Evolutionary conservation across 306 rosid genomes (phyloP).

Genomic region (Elaeagnus macrophylla): DNA sequence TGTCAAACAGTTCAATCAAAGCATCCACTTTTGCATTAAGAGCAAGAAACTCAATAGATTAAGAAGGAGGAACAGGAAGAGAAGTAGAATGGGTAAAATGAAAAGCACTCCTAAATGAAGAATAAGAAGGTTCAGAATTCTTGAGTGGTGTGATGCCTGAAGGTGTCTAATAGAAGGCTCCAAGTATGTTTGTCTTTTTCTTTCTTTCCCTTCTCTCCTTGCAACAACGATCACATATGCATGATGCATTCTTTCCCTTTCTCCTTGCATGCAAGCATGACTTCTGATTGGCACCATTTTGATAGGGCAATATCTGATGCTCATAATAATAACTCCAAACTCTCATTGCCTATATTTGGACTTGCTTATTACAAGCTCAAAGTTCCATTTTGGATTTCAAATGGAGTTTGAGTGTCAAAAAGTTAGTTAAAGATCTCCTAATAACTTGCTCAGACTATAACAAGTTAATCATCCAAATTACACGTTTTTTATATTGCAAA

Average conservation of each 20-base stretch:
- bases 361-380: constrained; percentile 72
- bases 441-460: constrained; percentile 56
- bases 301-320: constrained; percentile 36
- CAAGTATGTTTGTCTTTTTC: constrained; percentile 31
- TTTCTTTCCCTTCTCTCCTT: constrained; percentile 7
- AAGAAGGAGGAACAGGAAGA: too few relatives aligned
- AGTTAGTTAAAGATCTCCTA: constrained; percentile 60
- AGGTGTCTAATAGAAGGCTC: too few relatives aligned
- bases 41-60: too few relatives aligned
- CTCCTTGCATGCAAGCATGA: constrained; percentile 32
- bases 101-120: too few relatives aligned
- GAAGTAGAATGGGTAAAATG: too few relatives aligned
- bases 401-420: constrained; percentile 53
- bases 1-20: too few relatives aligned
- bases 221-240: constrained; percentile 2
- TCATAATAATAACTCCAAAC: constrained; percentile 33
- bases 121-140: too few relatives aligned
- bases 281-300: constrained; percentile 38
- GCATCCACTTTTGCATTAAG: too few relatives aligned
- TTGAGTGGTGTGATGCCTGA: too few relatives aligned
- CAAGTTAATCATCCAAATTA: constrained; percentile 73
- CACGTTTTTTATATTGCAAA: constrained; percentile 49
- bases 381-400: constrained; percentile 60
- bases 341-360: constrained; percentile 62
- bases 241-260: neutral